A percentile compares a stretch with the other conserved stretches of the same genome.
phyloP scores from a whole-genome alignment of 2,329 filamentous ascomycete genomes.

The Neurospora sp. region DNA sequence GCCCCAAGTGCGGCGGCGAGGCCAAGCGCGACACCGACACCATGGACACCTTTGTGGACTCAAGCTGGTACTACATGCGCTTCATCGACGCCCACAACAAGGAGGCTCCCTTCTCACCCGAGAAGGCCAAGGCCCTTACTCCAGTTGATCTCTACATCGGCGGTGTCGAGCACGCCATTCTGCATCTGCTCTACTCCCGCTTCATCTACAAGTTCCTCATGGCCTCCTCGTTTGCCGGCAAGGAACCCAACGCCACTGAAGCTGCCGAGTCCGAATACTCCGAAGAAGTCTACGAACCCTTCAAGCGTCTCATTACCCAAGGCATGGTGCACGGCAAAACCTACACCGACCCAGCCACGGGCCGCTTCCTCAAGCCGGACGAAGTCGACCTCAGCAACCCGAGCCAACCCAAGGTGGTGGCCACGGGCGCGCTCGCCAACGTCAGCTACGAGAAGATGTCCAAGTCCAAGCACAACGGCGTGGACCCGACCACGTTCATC shows the following conservation, averaged over 20 bases:
- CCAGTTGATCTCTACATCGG: slow-evolving; percentile 86
- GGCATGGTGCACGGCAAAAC: slow-evolving; percentile 92
- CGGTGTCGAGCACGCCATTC: slow-evolving; percentile 81
- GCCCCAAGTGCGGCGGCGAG: slow-evolving; percentile 59
- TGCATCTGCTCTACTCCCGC: slow-evolving; percentile 79
- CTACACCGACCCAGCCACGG: slow-evolving; percentile 62
- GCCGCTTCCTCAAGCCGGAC: slow-evolving; percentile 64
- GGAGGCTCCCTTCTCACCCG: slow-evolving; percentile 49
- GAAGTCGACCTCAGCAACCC: slow-evolving; percentile 58
- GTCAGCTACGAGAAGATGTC: slow-evolving; percentile 86
- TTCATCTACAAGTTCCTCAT: slow-evolving; percentile 85
- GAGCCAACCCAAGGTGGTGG: slow-evolving; percentile 48
- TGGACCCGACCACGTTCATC: slow-evolving; percentile 68
- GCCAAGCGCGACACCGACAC: slow-evolving; percentile 83
- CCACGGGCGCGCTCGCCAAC: slow-evolving; percentile 46
- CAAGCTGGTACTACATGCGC: slow-evolving; percentile 85
- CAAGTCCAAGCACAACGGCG: slow-evolving; percentile 88
- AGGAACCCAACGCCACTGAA: background rate
- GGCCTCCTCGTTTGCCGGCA: slow-evolving; percentile 31
- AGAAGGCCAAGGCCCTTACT: slow-evolving; percentile 44
- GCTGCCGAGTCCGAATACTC: slow-evolving; percentile 23
- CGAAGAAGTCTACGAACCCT: slow-evolving; percentile 54
- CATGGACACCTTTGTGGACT: slow-evolving; percentile 95
- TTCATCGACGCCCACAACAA: slow-evolving; percentile 64
- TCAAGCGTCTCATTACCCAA: slow-evolving; percentile 73